Conservation (phyloP, 805 yeast genomes). For the Yarrowia deformans region DNA sequence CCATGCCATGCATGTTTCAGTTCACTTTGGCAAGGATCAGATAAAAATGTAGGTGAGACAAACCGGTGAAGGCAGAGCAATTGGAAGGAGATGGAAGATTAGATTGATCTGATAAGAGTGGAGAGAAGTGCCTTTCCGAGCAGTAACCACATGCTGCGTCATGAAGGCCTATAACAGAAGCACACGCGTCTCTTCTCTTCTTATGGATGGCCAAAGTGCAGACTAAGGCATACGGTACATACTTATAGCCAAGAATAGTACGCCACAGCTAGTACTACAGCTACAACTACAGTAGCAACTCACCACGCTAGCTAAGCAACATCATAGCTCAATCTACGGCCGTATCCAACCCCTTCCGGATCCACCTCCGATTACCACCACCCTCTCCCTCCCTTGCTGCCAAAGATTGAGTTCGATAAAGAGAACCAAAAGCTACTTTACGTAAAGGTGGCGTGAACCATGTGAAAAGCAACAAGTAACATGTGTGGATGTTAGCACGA, state of each 20-base stretch:
- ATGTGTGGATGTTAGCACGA: neutral
- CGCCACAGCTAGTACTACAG: no score
- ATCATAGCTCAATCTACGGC: no score
- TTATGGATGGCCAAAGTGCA: no score
- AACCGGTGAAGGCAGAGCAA: slow-evolving; percentile 2
- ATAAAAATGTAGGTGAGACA: slow-evolving; percentile 29
- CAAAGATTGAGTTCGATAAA: slow-evolving; percentile 22
- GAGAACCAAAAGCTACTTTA: slow-evolving; percentile 4
- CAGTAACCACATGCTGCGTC: no score
- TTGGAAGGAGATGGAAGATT: neutral
- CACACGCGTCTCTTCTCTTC: no score
- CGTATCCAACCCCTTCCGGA: neutral
- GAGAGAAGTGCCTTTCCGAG: no score
- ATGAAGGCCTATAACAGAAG: no score
- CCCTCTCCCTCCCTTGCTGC: slow-evolving; percentile 13
- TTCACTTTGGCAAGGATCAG: slow-evolving; percentile 14
- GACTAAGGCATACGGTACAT: no score
- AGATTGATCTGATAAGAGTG: no score
- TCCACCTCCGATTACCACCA: neutral
- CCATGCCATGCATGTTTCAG: slow-evolving; percentile 33
- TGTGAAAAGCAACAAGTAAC: slow-evolving; percentile 21
- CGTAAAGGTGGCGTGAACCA: slow-evolving; percentile 27
- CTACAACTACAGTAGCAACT: no score
- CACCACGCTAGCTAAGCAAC: no score
- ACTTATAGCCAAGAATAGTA: no score